Conservation (phyloP, 2,329 filamentous ascomycete species). For the Geoglossum cookeanum region DNA sequence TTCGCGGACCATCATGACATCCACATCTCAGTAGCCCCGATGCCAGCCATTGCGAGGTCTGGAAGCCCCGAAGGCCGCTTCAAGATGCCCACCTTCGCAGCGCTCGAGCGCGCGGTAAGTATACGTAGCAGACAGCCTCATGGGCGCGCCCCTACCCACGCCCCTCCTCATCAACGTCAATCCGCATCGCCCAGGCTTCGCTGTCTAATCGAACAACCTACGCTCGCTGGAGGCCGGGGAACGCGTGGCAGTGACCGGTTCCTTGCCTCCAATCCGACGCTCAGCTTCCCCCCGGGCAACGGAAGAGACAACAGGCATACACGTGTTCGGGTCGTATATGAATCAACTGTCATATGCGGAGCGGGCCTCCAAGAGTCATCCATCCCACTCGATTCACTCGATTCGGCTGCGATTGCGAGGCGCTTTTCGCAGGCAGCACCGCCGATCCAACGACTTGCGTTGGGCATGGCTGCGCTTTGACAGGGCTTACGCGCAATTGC, state of each 20-base stretch:
- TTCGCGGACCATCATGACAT: background rate
- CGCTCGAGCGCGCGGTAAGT: background rate
- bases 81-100: background rate
- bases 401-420: background rate
- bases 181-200: background rate
- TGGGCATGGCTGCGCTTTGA: background rate
- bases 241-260: constrained; percentile 1
- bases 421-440: background rate
- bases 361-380: background rate
- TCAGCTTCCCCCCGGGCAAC: background rate
- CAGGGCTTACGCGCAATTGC: background rate
- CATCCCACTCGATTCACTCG: background rate
- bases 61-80: too few species aligned
- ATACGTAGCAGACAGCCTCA: background rate
- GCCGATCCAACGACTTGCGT: background rate
- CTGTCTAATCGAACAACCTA: background rate
- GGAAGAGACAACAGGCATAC: constrained; percentile 1
- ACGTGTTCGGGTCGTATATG: constrained; percentile 2
- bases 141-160: background rate
- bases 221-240: background rate
- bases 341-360: background rate
- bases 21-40: background rate
- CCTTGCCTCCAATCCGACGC: background rate
- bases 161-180: background rate
- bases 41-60: too few species aligned